These are phyloP conservation scores for Komagataella pseudopastoris DNA, from an alignment of 805 yeast genomes.

Conservation along the genomic window DNA sequence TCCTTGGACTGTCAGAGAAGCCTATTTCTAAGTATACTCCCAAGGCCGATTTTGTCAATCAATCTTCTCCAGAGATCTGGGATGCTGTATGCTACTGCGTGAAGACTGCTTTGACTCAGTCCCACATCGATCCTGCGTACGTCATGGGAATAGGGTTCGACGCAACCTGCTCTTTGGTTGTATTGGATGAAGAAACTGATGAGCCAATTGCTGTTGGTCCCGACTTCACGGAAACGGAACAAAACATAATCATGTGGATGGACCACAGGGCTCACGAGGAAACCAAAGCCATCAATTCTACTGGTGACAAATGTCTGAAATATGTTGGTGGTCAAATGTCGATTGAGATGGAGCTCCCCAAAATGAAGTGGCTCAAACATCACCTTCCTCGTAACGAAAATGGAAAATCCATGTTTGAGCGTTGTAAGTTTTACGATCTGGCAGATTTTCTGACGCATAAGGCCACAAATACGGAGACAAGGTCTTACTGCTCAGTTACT, in stretches of 20 bases:
- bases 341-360: constrained; percentile 96
- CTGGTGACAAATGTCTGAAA: constrained; percentile 66
- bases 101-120: constrained; percentile 56
- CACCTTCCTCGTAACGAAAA: constrained; percentile 46
- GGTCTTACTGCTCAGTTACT: constrained; percentile 82
- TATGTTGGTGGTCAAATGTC: constrained; percentile 98
- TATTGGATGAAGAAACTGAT: constrained; percentile 48
- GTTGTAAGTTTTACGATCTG: constrained; percentile 78
- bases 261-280: constrained; percentile 88
- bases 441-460: constrained; percentile 86
- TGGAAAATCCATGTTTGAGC: constrained; percentile 25
- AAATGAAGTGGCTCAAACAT: constrained; percentile 90
- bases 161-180: constrained; percentile 94
- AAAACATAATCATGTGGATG: constrained; percentile 94
- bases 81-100: constrained; percentile 74
- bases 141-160: constrained; percentile 91
- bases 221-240: constrained; percentile 55
- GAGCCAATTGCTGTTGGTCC: constrained; percentile 87
- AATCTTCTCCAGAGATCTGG: constrained; percentile 89
- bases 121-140: constrained; percentile 51
- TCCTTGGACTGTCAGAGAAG: constrained; percentile 65
- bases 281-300: constrained; percentile 68
- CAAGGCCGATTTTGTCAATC: constrained; percentile 66
- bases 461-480: constrained; percentile 78
- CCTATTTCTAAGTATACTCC: constrained; percentile 68